phyloP scores from a whole-genome alignment of 2,329 filamentous ascomycete genomes.

The Trichoderma sp. region DNA sequence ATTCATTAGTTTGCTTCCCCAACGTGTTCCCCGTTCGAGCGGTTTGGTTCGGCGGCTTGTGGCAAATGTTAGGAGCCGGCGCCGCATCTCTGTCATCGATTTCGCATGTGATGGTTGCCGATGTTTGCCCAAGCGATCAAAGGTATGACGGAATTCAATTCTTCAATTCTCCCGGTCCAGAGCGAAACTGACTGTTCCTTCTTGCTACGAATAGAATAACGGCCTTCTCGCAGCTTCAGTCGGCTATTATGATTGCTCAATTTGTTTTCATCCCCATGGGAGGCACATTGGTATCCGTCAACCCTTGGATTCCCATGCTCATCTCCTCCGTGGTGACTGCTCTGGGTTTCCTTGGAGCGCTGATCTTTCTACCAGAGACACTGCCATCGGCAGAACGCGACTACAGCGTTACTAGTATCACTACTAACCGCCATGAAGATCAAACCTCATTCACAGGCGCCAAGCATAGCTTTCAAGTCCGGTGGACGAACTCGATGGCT shows the following conservation, averaged over 20 bases:
- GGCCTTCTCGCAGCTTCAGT: background rate
- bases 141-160: background rate
- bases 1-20: background rate
- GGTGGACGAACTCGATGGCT: background rate
- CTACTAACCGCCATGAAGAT: background rate
- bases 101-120: background rate
- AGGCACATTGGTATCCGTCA: background rate
- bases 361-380: background rate
- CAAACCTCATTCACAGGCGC: background rate
- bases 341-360: background rate
- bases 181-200: background rate
- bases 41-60: background rate
- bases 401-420: background rate
- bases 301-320: background rate
- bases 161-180: background rate
- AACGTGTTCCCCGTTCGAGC: background rate
- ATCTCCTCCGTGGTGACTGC: background rate
- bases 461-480: background rate
- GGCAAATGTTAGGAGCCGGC: background rate
- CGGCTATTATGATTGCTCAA: background rate
- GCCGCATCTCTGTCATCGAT: background rate
- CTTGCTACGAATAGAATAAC: background rate
- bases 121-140: background rate
- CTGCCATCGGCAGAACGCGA: background rate
- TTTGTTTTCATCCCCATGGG: background rate